These are phyloP conservation scores for Beauveria australis DNA, from an alignment of 2,329 filamentous ascomycete genomes.

Conservation along the genomic window DNA sequence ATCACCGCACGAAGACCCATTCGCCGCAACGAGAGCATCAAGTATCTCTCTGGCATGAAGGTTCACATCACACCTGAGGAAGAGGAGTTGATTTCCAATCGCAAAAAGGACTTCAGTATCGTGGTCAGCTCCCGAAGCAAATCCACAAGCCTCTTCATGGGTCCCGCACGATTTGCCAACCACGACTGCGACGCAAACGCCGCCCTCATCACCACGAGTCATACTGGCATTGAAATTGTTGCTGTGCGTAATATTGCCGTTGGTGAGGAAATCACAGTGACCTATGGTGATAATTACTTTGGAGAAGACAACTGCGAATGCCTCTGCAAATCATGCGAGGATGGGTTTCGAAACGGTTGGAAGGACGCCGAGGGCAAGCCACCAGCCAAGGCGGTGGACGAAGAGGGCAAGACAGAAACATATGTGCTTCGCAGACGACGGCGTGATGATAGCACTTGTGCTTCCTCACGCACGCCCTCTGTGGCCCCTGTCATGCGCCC, in stretches of 20 bases:
- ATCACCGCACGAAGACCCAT: slow-evolving; percentile 75
- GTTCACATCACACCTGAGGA: slow-evolving; percentile 90
- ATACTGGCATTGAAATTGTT: slow-evolving; percentile 84
- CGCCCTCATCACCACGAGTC: slow-evolving; percentile 71
- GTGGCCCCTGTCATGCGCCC: slow-evolving; percentile 48
- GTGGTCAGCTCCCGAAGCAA: slow-evolving; percentile 91
- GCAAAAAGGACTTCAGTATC: slow-evolving; percentile 92
- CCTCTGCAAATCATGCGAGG: slow-evolving; percentile 81
- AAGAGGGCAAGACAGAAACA: slow-evolving; percentile 33
- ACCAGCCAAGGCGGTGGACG: slow-evolving; percentile 46
- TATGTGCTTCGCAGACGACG: slow-evolving; percentile 50
- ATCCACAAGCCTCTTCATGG: slow-evolving; percentile 84
- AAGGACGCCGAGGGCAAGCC: slow-evolving; percentile 37
- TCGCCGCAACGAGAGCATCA: slow-evolving; percentile 75
- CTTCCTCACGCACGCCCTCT: slow-evolving; percentile 48
- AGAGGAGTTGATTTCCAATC: slow-evolving; percentile 69
- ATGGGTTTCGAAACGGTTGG: slow-evolving; percentile 73
- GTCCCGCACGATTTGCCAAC: slow-evolving; percentile 91
- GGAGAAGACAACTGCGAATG: slow-evolving; percentile 93
- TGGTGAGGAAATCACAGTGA: slow-evolving; percentile 94
- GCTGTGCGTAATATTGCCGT: slow-evolving; percentile 72
- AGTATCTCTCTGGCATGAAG: slow-evolving; percentile 84
- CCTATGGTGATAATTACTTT: slow-evolving; percentile 93
- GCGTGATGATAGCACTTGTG: slow-evolving; percentile 41
- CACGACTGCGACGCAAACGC: slow-evolving; percentile 95